Percentiles rank a stretch among this genome's conserved stretches.
Evolutionary conservation across 805 yeast genomes (phyloP).

Genomic region (Cyberlindnera saturnus): DNA sequence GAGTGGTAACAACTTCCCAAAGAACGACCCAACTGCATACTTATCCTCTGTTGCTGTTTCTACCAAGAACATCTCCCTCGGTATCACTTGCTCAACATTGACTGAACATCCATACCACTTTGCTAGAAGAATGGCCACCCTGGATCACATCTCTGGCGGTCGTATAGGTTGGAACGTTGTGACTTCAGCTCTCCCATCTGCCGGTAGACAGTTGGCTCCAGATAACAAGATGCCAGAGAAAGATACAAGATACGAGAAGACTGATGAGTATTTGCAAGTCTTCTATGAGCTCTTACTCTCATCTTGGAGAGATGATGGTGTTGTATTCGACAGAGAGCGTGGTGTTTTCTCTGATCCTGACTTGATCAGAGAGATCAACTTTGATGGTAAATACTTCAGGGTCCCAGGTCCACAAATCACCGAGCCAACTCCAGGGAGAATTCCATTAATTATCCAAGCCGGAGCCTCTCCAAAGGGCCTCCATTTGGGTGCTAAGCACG

Average conservation of each 20-base stretch:
- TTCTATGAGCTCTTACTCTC: constrained; percentile 35
- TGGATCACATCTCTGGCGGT: constrained; percentile 41
- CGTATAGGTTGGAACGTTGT: constrained; percentile 47
- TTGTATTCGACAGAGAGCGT: constrained; percentile 21
- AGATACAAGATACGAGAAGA: constrained; percentile 36
- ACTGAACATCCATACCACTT: constrained; percentile 42
- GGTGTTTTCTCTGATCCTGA: constrained; percentile 35
- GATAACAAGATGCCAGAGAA: constrained; percentile 34
- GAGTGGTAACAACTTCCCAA: constrained; percentile 30
- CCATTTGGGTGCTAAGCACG: constrained; percentile 38
- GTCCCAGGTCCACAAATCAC: constrained; percentile 36
- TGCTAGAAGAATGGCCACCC: constrained; percentile 40
- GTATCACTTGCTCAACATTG: constrained; percentile 39
- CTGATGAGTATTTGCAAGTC: constrained; percentile 40
- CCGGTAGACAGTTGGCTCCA: constrained; percentile 37
- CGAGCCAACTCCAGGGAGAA: constrained; percentile 37
- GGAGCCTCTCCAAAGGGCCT: constrained; percentile 37
- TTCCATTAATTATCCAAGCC: constrained; percentile 40
- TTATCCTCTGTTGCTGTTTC: constrained; percentile 37
- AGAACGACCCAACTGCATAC: constrained; percentile 35
- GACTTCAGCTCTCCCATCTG: constrained; percentile 37
- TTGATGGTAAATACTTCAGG: constrained; percentile 35
- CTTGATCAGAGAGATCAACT: constrained; percentile 36
- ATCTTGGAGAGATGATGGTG: constrained; percentile 42
- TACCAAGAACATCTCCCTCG: constrained; percentile 36